These are phyloP conservation scores for Paraleonurus japonicus DNA, from an alignment of 257 asterid species.

Conservation along the genomic window DNA sequence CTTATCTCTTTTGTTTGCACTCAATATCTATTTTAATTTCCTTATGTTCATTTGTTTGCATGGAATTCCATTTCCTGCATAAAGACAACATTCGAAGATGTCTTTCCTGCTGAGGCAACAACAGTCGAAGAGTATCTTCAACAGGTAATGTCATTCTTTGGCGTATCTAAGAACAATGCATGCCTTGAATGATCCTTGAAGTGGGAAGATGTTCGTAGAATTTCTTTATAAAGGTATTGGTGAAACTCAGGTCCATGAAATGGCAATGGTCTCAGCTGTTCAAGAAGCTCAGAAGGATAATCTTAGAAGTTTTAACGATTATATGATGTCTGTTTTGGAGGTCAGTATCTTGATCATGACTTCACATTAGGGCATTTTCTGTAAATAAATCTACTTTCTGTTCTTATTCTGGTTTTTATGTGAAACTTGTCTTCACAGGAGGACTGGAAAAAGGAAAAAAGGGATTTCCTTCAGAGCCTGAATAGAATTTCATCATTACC, in stretches of 20 bases:
- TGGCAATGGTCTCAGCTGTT: constrained; percentile 96
- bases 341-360: constrained; percentile 37
- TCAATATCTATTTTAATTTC: not conserved
- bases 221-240: constrained; percentile 15
- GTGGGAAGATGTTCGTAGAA: constrained; percentile 10
- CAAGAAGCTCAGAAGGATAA: constrained; percentile 97
- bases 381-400: constrained; percentile 1
- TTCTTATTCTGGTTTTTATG: constrained; percentile 10
- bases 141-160: constrained; percentile 57
- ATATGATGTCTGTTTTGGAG: constrained; percentile 96
- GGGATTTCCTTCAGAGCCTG: constrained; percentile 88
- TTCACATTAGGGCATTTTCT: constrained; percentile 9
- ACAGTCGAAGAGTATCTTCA: constrained; percentile 93
- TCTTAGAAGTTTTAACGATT: constrained; percentile 78
- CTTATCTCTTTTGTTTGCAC: not conserved
- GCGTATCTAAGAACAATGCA: constrained; percentile 1
- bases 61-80: constrained; percentile 25
- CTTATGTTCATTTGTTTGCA: constrained; percentile 9
- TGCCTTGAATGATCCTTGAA: not conserved
- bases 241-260: constrained; percentile 82
- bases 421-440: constrained; percentile 51
- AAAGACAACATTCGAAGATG: constrained; percentile 95
- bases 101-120: constrained; percentile 96
- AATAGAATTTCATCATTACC: constrained; percentile 85
- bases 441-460: constrained; percentile 92